Percentiles rank a stretch among this genome's conserved stretches.
Conservation (phyloP, 2,329 filamentous ascomycete species). For the Ilyonectria robusta region DNA sequence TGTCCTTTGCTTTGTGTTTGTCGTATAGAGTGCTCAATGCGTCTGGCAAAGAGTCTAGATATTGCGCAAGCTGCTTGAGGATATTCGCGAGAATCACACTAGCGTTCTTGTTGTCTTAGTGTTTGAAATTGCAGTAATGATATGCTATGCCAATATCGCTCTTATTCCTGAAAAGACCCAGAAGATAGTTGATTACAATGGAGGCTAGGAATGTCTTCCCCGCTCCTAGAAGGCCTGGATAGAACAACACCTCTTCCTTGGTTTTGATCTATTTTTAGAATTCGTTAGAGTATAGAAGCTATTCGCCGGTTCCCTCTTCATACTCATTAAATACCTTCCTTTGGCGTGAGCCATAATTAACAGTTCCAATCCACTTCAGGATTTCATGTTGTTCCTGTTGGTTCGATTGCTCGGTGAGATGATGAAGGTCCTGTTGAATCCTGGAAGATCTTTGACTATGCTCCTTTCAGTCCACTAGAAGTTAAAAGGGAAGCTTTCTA, state of each 20-base stretch:
- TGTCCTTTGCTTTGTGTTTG: constrained; percentile 12
- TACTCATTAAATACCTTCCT: background rate
- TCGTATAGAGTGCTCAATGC: constrained; percentile 7
- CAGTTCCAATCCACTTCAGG: constrained; percentile 9
- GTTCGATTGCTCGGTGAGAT: constrained; percentile 11
- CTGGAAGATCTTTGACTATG: constrained; percentile 15
- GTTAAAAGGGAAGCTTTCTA: background rate
- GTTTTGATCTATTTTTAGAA: constrained; percentile 9
- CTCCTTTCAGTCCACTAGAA: constrained; percentile 7
- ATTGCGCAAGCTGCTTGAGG: constrained; percentile 18
- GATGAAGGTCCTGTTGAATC: constrained; percentile 5
- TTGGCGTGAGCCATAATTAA: constrained; percentile 8
- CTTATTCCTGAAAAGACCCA: background rate
- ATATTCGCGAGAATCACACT: constrained; percentile 6
- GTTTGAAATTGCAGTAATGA: constrained; percentile 13
- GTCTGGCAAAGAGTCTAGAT: constrained; percentile 7
- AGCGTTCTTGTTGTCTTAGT: constrained; percentile 1
- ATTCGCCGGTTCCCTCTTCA: constrained; percentile 12
- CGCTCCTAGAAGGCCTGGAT: constrained; percentile 18
- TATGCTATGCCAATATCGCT: constrained; percentile 9
- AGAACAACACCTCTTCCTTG: constrained; percentile 11
- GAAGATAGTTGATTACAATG: constrained; percentile 11
- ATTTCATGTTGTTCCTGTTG: constrained; percentile 18
- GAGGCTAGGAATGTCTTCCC: constrained; percentile 19
- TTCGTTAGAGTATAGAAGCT: constrained; percentile 5